A percentile compares a stretch with the other conserved stretches of the same genome.
phyloP scores from a whole-genome alignment of 1,139 yeast genomes.

The Tardiomyces blankii region DNA sequence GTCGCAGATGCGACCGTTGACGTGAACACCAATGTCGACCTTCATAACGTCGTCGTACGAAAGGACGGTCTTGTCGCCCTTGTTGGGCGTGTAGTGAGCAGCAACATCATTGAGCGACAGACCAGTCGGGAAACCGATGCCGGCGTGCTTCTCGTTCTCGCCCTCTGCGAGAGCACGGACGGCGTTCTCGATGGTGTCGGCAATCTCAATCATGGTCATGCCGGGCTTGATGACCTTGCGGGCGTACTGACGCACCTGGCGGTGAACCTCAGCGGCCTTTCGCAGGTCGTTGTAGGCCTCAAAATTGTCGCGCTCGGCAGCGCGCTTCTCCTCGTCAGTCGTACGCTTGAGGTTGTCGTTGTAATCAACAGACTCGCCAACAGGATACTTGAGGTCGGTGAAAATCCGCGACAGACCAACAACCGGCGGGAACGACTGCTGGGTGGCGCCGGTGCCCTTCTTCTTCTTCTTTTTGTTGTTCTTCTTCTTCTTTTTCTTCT shows the following conservation, averaged over 20 bases:
- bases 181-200: slow-evolving; percentile 78
- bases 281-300: slow-evolving; percentile 78
- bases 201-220: slow-evolving; percentile 82
- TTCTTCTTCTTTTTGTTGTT: slow-evolving; percentile 40
- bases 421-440: slow-evolving; percentile 41
- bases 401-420: slow-evolving; percentile 47
- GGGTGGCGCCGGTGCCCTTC: slow-evolving; percentile 20
- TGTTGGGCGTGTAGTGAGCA: slow-evolving; percentile 96
- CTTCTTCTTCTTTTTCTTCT: slow-evolving; percentile 30
- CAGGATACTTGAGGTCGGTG: slow-evolving; percentile 72
- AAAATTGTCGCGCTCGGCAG: slow-evolving; percentile 57
- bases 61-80: slow-evolving; percentile 78
- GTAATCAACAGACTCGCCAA: slow-evolving; percentile 49
- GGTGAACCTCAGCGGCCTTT: slow-evolving; percentile 91
- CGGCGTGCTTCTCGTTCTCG: slow-evolving; percentile 57
- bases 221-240: slow-evolving; percentile 75
- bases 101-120: slow-evolving; percentile 88
- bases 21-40: slow-evolving; percentile 95
- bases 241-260: slow-evolving; percentile 79
- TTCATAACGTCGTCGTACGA: slow-evolving; percentile 88
- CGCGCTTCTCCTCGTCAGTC: slow-evolving; percentile 79
- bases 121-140: slow-evolving; percentile 97
- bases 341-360: slow-evolving; percentile 68
- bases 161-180: slow-evolving; percentile 63
- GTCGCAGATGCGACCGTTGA: slow-evolving; percentile 90